These are phyloP conservation scores for Aspergillus sojae DNA, from an alignment of 2,329 filamentous ascomycete species.

Conservation along the genomic window DNA sequence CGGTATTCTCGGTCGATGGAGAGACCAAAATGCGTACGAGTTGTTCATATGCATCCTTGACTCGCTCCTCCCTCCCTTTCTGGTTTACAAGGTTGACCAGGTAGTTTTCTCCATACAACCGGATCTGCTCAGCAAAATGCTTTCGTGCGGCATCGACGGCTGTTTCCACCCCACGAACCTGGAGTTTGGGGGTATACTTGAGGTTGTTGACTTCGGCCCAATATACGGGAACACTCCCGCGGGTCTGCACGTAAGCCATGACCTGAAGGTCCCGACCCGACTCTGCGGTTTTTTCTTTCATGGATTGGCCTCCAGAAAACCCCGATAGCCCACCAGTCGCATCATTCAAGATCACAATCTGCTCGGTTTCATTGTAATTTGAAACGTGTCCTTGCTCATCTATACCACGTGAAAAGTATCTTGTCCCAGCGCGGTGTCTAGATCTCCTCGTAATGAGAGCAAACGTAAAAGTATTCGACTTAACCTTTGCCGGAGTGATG, in stretches of 20 bases:
- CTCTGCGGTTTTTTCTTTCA: slow-evolving; percentile 69
- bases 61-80: slow-evolving; percentile 82
- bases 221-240: slow-evolving; percentile 92
- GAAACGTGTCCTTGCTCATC: slow-evolving; percentile 94
- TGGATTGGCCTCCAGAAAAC: slow-evolving; percentile 74
- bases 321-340: slow-evolving; percentile 72
- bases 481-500: slow-evolving; percentile 83
- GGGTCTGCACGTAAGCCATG: slow-evolving; percentile 91
- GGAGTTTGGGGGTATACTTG: slow-evolving; percentile 85
- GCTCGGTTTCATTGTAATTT: slow-evolving; percentile 99
- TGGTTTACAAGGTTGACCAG: slow-evolving; percentile 97
- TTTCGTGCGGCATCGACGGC: slow-evolving; percentile 76
- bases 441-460: slow-evolving; percentile 87
- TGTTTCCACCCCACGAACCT: slow-evolving; percentile 81
- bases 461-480: slow-evolving; percentile 80
- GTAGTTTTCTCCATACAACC: slow-evolving; percentile 93
- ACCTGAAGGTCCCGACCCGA: slow-evolving; percentile 79
- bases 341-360: slow-evolving; percentile 88
- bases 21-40: slow-evolving; percentile 77
- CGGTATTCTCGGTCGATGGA: slow-evolving; percentile 65
- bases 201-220: slow-evolving; percentile 96
- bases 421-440: slow-evolving; percentile 82
- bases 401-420: slow-evolving; percentile 92
- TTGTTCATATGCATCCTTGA: slow-evolving; percentile 93
- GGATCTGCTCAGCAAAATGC: slow-evolving; percentile 93